Conservation (phyloP, 345 rosid genomes). For the Viola odorata region DNA sequence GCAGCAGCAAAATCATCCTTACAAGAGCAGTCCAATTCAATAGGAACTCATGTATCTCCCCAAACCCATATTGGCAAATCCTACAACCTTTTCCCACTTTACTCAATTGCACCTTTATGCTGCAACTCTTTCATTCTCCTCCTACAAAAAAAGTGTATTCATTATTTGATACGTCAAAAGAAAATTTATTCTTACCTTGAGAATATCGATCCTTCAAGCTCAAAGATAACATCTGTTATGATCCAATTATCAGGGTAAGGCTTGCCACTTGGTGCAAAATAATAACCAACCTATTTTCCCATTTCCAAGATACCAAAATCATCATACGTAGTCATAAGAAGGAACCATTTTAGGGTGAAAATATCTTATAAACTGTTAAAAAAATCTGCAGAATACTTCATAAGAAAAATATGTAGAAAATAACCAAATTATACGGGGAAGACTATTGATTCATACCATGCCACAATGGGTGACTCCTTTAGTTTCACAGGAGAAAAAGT, state of each 20-base stretch:
- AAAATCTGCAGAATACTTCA: not conserved
- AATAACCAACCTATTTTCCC: conserved; percentile 77
- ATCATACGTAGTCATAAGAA: conserved; percentile 13
- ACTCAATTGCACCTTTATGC: conserved; percentile 39
- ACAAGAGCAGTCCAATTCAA: conserved; percentile 86
- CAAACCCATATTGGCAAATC: conserved; percentile 81
- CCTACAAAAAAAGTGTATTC: not conserved
- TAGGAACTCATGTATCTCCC: conserved; percentile 67
- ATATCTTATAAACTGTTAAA: not conserved
- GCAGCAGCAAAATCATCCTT: conserved; percentile 94
- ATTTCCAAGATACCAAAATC: conserved; percentile 26
- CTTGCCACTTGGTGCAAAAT: conserved; percentile 95
- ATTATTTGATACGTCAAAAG: not conserved
- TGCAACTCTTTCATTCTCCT: no score
- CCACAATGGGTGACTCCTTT: conserved; percentile 1
- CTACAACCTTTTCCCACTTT: conserved; percentile 59
- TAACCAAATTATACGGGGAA: no score
- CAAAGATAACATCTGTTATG: conserved; percentile 83
- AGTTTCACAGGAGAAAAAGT: not conserved
- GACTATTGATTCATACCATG: no score
- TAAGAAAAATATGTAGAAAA: not conserved
- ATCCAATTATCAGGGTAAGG: conserved; percentile 99
- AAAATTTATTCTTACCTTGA: conserved; percentile 45
- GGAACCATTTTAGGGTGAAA: conserved; percentile 9
- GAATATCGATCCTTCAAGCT: conserved; percentile 77